Evolutionary conservation across 495 filamentous ascomycete species (phyloP).

Genomic region (Aspergillus ellipticus): DNA sequence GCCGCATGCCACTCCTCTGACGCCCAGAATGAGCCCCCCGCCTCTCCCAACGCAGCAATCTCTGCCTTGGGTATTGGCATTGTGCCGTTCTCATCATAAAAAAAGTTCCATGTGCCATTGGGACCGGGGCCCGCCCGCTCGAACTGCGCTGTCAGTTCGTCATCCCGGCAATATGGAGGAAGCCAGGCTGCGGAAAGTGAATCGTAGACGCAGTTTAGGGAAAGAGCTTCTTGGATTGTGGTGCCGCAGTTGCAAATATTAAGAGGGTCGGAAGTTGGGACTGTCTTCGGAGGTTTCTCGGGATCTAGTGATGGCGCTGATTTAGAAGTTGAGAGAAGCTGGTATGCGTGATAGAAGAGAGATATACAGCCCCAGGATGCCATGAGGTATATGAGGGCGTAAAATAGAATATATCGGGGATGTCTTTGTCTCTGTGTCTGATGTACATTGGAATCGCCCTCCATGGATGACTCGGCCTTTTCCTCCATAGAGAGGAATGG

Average conservation of each 20-base stretch:
- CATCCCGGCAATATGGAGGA: conserved; percentile 11
- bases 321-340: background rate
- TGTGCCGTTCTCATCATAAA: conserved; percentile 3
- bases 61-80: background rate
- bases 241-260: conserved; percentile 2
- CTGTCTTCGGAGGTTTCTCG: background rate
- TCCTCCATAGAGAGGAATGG: too few species aligned
- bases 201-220: background rate
- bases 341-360: background rate
- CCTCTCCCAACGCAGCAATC: background rate
- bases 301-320: background rate
- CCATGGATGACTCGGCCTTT: too few species aligned
- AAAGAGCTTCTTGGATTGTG: background rate
- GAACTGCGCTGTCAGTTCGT: conserved; percentile 10
- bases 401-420: background rate
- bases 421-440: too few species aligned
- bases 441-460: too few species aligned
- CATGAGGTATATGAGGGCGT: background rate
- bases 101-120: conserved; percentile 10
- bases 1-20: conserved; percentile 11
- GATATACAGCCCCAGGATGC: background rate
- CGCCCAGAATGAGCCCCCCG: background rate
- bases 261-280: background rate
- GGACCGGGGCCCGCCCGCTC: conserved; percentile 4
- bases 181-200: conserved; percentile 12